Conservation (phyloP, 1,284 basidiomycete species). For the Apiotrichum gracile region DNA sequence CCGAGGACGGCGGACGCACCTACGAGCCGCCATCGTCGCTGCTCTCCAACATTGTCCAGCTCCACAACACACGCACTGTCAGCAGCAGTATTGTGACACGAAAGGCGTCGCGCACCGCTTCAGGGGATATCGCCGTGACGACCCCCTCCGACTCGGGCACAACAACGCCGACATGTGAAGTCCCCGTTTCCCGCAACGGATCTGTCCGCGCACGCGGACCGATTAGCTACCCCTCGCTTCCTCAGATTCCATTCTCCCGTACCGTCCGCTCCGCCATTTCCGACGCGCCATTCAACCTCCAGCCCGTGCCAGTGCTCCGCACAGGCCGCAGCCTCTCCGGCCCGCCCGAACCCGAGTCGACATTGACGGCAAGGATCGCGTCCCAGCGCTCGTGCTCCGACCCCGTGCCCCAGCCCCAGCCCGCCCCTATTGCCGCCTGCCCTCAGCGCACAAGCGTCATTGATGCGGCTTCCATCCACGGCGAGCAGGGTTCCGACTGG, state of each 20-base stretch:
- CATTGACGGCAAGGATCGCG: not conserved
- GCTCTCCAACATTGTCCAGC: not conserved
- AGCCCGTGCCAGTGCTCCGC: conserved; percentile 14
- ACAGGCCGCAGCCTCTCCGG: conserved; percentile 1
- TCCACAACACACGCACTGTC: not conserved
- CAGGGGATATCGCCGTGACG: not conserved
- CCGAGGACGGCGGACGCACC: conserved; percentile 1
- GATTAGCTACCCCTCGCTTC: not conserved
- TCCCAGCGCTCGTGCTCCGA: not conserved
- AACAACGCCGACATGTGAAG: not conserved
- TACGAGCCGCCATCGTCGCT: not conserved
- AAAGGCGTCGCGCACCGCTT: not conserved
- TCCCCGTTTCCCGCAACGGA: not conserved
- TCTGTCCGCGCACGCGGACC: not conserved
- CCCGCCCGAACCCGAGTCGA: not conserved
- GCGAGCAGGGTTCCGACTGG: conserved; percentile 45
- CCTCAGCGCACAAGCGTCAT: conserved; percentile 17
- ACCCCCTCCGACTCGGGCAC: conserved; percentile 1
- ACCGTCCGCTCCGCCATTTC: conserved; percentile 8
- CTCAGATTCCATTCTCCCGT: not conserved
- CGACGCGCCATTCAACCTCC: conserved; percentile 13
- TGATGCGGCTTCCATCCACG: conserved; percentile 34
- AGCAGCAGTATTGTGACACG: conserved; percentile 11
- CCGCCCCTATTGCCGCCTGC: not conserved
- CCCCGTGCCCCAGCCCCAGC: not conserved